Conservation (phyloP, 1,284 basidiomycete genomes). For the Heterobasidion occidentale region DNA sequence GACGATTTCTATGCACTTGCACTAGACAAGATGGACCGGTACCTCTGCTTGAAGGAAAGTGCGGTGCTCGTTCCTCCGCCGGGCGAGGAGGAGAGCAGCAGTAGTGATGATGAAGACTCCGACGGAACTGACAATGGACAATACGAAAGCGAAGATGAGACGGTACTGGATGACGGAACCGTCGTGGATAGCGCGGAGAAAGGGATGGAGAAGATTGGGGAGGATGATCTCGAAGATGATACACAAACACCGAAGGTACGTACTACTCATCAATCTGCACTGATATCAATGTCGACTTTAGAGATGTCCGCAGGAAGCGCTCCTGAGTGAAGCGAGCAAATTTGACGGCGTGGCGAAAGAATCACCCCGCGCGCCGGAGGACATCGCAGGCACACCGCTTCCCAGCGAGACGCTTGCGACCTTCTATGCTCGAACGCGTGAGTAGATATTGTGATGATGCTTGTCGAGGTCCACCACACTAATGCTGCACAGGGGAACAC, state of each 20-base stretch:
- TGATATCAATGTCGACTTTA: too few species aligned
- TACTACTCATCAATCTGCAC: too few species aligned
- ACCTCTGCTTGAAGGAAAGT: conserved; percentile 9
- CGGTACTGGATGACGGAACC: not conserved
- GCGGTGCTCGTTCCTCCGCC: conserved; percentile 6
- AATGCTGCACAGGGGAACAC: conserved; percentile 48
- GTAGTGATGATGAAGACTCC: conserved; percentile 1
- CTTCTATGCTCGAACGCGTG: conserved; percentile 80
- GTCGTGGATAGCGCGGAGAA: not conserved
- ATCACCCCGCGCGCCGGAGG: conserved; percentile 56
- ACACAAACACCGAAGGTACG: not conserved
- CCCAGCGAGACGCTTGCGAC: conserved; percentile 84
- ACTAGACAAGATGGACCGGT: conserved; percentile 10
- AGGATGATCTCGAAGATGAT: not conserved
- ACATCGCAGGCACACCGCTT: conserved; percentile 74
- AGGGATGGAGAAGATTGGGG: not conserved
- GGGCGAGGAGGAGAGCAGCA: conserved; percentile 11
- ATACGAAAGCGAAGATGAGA: not conserved
- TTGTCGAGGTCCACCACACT: not conserved
- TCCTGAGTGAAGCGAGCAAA: too few species aligned
- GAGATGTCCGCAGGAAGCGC: too few species aligned
- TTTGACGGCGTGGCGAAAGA: conserved; percentile 77
- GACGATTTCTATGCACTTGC: conserved; percentile 12
- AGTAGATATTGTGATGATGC: conserved; percentile 14
- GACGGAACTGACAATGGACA: conserved; percentile 7